Percentiles rank a stretch among this genome's conserved stretches.
phyloP scores from a whole-genome alignment of 140 eudicot species.

The Anethum foeniculum region DNA sequence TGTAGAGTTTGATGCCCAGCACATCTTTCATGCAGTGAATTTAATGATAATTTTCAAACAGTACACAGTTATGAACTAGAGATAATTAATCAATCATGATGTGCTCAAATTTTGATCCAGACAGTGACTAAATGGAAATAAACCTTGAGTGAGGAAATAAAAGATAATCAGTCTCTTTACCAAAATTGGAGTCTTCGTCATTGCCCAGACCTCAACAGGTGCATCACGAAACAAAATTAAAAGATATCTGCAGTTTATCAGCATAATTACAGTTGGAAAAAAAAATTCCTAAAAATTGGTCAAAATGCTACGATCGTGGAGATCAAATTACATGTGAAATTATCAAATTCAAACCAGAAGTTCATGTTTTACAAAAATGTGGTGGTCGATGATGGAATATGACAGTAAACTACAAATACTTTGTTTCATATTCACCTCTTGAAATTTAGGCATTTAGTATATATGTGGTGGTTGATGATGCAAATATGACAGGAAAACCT shows the following conservation, averaged over 20 bases:
- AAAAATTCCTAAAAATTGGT: neutral
- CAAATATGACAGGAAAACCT: neutral
- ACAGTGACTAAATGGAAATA: neutral
- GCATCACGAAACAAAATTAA: conserved; percentile 90
- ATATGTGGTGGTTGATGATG: neutral
- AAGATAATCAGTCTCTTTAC: conserved; percentile 31
- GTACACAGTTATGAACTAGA: neutral
- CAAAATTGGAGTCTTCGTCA: conserved; percentile 96
- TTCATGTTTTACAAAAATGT: neutral
- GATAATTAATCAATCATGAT: neutral
- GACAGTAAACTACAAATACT: too few relatives aligned
- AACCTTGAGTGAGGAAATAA: neutral
- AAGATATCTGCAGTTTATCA: conserved; percentile 54
- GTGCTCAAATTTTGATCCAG: neutral
- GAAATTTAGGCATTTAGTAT: neutral
- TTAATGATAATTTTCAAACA: neutral
- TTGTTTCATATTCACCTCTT: neutral
- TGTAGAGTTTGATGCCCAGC: neutral
- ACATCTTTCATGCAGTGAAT: neutral
- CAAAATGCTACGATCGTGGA: neutral
- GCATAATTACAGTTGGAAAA: neutral
- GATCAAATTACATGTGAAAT: neutral
- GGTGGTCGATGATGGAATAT: too few relatives aligned
- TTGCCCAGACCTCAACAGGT: conserved; percentile 99
- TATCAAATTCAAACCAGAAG: neutral